phyloP scores from a whole-genome alignment of 73 alveolate genomes.

The Tetrahymena elliotti region DNA sequence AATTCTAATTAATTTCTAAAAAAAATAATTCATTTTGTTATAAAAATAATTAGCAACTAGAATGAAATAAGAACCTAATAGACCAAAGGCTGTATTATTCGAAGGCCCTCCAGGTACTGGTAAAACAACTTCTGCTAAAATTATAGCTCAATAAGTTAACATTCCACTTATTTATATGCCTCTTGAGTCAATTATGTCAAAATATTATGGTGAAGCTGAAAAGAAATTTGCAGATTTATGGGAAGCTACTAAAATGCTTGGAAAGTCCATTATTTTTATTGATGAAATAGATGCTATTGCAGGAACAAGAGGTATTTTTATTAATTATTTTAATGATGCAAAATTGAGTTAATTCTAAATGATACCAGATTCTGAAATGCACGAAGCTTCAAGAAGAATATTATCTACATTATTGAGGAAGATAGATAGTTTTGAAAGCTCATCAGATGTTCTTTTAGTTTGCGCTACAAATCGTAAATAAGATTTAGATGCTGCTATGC shows the following conservation, averaged over 20 bases:
- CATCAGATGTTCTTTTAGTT: conserved; percentile 64
- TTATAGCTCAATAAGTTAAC: conserved; percentile 73
- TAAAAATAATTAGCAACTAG: conserved; percentile 42
- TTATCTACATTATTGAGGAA: conserved; percentile 73
- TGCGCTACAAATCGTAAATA: conserved; percentile 87
- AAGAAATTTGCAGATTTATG: conserved; percentile 67
- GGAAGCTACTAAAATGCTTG: conserved; percentile 69
- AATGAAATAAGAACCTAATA: conserved; percentile 77
- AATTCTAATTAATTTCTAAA: neutral
- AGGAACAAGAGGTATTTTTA: conserved; percentile 38
- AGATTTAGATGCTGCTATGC: conserved; percentile 81
- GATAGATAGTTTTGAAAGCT: conserved; percentile 77
- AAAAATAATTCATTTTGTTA: neutral
- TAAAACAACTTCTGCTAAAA: conserved; percentile 84
- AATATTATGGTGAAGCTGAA: conserved; percentile 84
- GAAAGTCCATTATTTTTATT: conserved; percentile 68
- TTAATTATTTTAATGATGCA: neutral
- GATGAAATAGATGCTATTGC: conserved; percentile 85
- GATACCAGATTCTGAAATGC: conserved; percentile 63
- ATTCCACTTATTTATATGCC: conserved; percentile 84
- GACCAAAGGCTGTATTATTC: conserved; percentile 81
- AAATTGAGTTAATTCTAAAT: neutral
- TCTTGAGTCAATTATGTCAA: conserved; percentile 73
- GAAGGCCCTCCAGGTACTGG: conserved; percentile 97
- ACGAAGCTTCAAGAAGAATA: conserved; percentile 80